phyloP scores from a whole-genome alignment of 495 filamentous ascomycete species.

The Thermochaetoides thermophila region DNA sequence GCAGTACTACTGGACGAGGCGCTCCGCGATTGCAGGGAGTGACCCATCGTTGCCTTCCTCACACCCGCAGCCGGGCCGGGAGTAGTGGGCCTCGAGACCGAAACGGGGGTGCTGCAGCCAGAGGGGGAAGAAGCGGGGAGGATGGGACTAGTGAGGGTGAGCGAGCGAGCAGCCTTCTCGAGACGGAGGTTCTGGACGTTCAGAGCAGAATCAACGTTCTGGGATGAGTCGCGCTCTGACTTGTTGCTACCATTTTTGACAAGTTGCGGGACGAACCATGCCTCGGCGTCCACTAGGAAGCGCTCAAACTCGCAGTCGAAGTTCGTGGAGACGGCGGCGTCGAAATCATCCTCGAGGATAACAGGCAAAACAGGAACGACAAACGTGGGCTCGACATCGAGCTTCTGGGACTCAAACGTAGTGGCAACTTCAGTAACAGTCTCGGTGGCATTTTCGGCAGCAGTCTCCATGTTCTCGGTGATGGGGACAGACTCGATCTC shows the following conservation, averaged over 20 bases:
- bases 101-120: too few relatives aligned
- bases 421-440: not conserved
- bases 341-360: conserved; percentile 6
- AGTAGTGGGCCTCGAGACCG: too few relatives aligned
- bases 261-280: conserved; percentile 2
- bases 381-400: not conserved
- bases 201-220: not conserved
- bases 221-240: not conserved
- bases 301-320: not conserved
- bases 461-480: too few relatives aligned
- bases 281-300: not conserved
- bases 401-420: not conserved
- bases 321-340: conserved; percentile 1
- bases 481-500: too few relatives aligned
- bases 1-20: too few relatives aligned
- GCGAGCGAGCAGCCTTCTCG: not conserved
- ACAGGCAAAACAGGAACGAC: not conserved
- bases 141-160: too few relatives aligned
- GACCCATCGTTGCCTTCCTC: too few relatives aligned
- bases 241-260: conserved; percentile 1
- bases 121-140: too few relatives aligned
- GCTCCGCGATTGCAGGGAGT: too few relatives aligned
- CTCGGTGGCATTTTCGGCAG: not conserved
- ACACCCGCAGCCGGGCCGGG: too few relatives aligned
- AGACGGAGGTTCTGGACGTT: conserved; percentile 1